phyloP scores from a whole-genome alignment of 805 yeast genomes.

The Clavispora vitiphila region DNA sequence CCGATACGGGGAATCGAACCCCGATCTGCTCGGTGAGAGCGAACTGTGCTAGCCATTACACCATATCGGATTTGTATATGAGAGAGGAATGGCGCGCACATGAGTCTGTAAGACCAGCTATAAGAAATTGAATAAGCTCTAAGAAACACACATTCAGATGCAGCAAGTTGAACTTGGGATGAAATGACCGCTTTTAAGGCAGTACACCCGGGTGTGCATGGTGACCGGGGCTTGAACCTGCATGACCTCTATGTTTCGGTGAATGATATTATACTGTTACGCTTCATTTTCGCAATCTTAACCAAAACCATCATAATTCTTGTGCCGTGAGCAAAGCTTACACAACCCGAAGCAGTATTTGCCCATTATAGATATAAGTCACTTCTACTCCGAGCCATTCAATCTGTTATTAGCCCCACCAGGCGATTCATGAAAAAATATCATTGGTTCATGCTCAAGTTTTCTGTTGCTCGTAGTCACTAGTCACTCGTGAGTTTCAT shows the following conservation, averaged over 20 bases:
- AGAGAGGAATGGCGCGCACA: too few species aligned
- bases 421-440: too few species aligned
- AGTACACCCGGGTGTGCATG: too few species aligned
- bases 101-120: too few species aligned
- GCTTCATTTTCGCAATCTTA: background rate
- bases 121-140: too few species aligned
- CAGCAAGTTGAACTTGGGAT: too few species aligned
- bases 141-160: too few species aligned
- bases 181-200: too few species aligned
- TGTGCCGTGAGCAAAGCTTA: background rate
- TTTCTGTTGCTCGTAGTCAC: too few species aligned
- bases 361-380: slow-evolving; percentile 17
- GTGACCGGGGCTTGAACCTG: background rate
- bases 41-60: slow-evolving; percentile 18
- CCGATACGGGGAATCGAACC: slow-evolving; percentile 19
- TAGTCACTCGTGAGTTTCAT: too few species aligned
- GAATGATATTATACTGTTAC: background rate
- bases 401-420: slow-evolving; percentile 12
- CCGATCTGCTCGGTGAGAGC: slow-evolving; percentile 21
- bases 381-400: background rate
- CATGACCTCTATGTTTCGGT: background rate
- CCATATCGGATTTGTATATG: slow-evolving; percentile 11
- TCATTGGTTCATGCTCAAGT: too few species aligned
- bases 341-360: slow-evolving; percentile 8
- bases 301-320: background rate